These are phyloP conservation scores for Tephrocybe sp. DNA, from an alignment of 768 basidiomycete species.

Conservation along the genomic window DNA sequence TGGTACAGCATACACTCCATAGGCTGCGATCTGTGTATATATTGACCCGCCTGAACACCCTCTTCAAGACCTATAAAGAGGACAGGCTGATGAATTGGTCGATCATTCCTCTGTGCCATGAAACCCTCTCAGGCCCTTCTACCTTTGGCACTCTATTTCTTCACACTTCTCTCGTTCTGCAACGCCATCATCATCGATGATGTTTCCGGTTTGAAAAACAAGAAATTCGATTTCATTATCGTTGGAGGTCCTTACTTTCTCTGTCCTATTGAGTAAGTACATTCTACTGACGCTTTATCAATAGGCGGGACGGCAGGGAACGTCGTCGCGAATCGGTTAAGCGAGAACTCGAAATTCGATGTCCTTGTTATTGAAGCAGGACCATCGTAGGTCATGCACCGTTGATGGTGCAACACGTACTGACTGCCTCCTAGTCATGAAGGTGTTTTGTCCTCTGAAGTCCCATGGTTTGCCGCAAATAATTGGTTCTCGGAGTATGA, in stretches of 20 bases:
- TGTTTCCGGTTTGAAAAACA: constrained; percentile 9
- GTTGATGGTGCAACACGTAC: background rate
- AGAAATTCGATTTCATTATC: constrained; percentile 23
- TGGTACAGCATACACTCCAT: background rate
- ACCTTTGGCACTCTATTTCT: background rate
- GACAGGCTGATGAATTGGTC: background rate
- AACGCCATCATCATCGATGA: constrained; percentile 12
- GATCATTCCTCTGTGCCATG: background rate
- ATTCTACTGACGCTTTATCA: background rate
- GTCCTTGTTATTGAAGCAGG: constrained; percentile 22
- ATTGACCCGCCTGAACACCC: background rate
- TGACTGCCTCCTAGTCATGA: constrained; percentile 12
- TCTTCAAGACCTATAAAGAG: constrained; percentile 2
- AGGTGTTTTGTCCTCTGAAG: constrained; percentile 11
- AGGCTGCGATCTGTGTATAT: background rate
- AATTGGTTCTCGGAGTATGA: constrained; percentile 21
- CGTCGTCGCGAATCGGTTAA: constrained; percentile 19
- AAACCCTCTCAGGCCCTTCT: background rate
- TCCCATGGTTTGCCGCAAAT: constrained; percentile 17
- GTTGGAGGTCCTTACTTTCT: constrained; percentile 19
- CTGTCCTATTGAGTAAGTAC: background rate
- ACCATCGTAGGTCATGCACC: constrained; percentile 11
- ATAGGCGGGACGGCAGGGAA: constrained; percentile 23
- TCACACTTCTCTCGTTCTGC: background rate
- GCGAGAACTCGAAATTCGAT: constrained; percentile 11